Evolutionary conservation across 2,329 filamentous ascomycete species (phyloP).

Genomic region (Tympanopsis confertula): DNA sequence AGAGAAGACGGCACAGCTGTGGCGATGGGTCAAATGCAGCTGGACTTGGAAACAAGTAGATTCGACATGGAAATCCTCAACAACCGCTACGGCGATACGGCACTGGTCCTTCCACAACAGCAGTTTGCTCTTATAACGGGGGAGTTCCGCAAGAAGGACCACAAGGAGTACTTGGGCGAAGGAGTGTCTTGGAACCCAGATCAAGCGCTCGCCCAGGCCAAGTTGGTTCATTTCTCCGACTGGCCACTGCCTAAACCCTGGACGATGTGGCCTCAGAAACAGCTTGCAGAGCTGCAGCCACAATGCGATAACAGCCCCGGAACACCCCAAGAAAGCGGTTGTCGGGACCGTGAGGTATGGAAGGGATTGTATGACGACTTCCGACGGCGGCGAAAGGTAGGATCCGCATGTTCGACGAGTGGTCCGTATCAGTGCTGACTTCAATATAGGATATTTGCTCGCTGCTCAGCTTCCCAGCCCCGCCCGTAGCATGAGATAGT

Average conservation of each 20-base stretch:
- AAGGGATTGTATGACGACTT: constrained; percentile 6
- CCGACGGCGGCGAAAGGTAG: constrained; percentile 1
- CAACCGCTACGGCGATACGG: constrained; percentile 34
- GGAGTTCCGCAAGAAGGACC: constrained; percentile 38
- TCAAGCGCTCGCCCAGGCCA: constrained; percentile 32
- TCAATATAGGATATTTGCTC: neutral
- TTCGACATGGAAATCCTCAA: constrained; percentile 51
- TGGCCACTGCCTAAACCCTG: constrained; percentile 37
- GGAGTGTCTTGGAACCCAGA: constrained; percentile 39
- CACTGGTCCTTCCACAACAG: constrained; percentile 43
- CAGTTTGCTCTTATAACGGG: constrained; percentile 39
- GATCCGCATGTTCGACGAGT: neutral
- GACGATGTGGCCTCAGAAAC: neutral
- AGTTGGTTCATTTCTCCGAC: constrained; percentile 46
- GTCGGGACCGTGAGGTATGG: constrained; percentile 6
- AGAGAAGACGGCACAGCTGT: neutral
- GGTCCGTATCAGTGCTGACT: neutral
- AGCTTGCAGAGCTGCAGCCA: constrained; percentile 3
- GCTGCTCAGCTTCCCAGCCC: neutral
- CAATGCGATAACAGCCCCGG: constrained; percentile 4
- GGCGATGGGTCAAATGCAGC: constrained; percentile 8
- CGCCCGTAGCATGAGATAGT: no score
- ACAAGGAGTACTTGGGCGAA: constrained; percentile 35
- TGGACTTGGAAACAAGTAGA: constrained; percentile 8
- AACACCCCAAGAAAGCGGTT: constrained; percentile 3